Percentiles rank a stretch among this genome's conserved stretches.
phyloP scores from a whole-genome alignment of 768 basidiomycete species.

The Podaxis sp. region DNA sequence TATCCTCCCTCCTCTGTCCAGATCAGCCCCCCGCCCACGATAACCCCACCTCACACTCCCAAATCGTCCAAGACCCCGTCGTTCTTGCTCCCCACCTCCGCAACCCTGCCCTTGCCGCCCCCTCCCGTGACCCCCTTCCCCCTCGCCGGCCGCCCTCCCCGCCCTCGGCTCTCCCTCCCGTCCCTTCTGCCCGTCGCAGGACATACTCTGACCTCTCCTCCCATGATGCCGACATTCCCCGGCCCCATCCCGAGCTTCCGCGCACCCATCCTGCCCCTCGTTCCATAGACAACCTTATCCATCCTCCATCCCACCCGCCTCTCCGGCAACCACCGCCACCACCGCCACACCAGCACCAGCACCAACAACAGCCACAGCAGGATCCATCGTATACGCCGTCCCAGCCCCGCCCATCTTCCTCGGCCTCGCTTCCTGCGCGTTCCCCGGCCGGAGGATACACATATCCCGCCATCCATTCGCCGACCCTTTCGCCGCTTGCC shows the following conservation, averaged over 20 bases:
- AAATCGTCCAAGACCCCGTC: conserved; percentile 8
- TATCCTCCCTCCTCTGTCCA: conserved; percentile 70
- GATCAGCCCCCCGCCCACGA: conserved; percentile 22
- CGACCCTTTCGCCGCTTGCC: conserved; percentile 12
- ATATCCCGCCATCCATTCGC: conserved; percentile 5
- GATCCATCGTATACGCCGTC: background rate
- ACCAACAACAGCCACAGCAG: background rate
- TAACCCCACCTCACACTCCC: background rate
- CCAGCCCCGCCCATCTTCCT: conserved; percentile 15
- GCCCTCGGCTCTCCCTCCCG: background rate
- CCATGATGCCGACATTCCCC: conserved; percentile 5
- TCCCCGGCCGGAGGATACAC: conserved; percentile 10
- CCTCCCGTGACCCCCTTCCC: background rate
- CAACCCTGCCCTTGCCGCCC: conserved; percentile 5
- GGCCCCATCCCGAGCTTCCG: conserved; percentile 12
- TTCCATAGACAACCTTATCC: conserved; percentile 16
- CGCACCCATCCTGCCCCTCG: conserved; percentile 12
- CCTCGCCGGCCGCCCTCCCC: conserved; percentile 5
- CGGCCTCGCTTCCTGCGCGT: conserved; percentile 13
- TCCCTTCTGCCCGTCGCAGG: background rate
- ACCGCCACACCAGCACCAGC: conserved; percentile 10
- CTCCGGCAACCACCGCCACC: conserved; percentile 7
- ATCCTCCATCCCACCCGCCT: conserved; percentile 12
- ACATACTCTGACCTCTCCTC: background rate
- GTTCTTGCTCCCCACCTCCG: conserved; percentile 26